Conservation (phyloP, 139 green algal genomes). For the Gonium pectorale region DNA sequence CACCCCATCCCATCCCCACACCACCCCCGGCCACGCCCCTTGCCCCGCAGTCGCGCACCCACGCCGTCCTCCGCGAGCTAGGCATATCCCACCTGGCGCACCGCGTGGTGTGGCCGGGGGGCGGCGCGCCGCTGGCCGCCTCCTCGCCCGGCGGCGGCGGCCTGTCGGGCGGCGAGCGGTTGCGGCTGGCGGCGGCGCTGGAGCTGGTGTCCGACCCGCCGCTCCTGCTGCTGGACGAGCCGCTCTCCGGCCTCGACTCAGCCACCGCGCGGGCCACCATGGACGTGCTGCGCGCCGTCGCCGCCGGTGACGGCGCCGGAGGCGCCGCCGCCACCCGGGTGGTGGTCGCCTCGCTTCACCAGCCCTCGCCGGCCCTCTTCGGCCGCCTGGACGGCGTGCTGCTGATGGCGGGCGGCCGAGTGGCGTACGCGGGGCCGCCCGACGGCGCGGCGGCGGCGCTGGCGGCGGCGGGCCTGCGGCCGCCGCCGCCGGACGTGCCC, state of each 20-base stretch:
- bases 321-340: conserved; percentile 55
- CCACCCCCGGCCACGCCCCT: no score
- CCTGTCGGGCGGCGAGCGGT: conserved; percentile 68
- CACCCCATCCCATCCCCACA: no score
- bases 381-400: conserved; percentile 48
- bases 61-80: conserved; percentile 30
- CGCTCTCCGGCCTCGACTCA: conserved; percentile 48
- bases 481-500: conserved; percentile 32
- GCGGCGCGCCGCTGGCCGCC: neutral
- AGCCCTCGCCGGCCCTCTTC: conserved; percentile 82
- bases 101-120: conserved; percentile 23
- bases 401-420: conserved; percentile 72
- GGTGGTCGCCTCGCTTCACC: conserved; percentile 84
- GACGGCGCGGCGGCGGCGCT: conserved; percentile 48
- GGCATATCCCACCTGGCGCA: conserved; percentile 39
- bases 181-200: conserved; percentile 81
- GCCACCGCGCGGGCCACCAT: conserved; percentile 23
- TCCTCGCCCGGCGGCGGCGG: conserved; percentile 15
- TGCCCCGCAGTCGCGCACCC: conserved; percentile 12
- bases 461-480: conserved; percentile 43
- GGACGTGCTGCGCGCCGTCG: conserved; percentile 41
- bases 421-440: conserved; percentile 68
- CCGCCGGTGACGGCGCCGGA: conserved; percentile 16
- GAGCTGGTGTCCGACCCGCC: conserved; percentile 78
- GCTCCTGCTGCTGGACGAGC: conserved; percentile 76